Evolutionary conservation across 768 basidiomycete species (phyloP).

Genomic region (Coprinellus micaceus): DNA sequence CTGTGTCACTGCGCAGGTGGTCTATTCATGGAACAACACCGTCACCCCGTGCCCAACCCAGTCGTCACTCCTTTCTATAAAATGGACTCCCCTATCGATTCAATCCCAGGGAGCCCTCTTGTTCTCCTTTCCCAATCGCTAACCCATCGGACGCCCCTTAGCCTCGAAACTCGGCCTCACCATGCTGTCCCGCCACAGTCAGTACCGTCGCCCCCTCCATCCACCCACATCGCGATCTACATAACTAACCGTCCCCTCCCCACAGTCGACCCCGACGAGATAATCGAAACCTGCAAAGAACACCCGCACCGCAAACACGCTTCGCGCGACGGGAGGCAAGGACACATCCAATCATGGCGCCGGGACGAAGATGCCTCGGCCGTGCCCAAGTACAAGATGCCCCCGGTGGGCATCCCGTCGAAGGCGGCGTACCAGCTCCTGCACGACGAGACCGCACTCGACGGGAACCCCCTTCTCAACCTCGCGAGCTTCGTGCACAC

Average conservation of each 20-base stretch:
- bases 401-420: slow-evolving; percentile 39
- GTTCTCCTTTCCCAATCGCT: too few species aligned
- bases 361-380: slow-evolving; percentile 38
- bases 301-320: slow-evolving; percentile 37
- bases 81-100: too few species aligned
- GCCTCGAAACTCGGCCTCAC: slow-evolving; percentile 13
- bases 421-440: slow-evolving; percentile 47
- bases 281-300: slow-evolving; percentile 40
- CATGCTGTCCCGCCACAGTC: slow-evolving; percentile 40
- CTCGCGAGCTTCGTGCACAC: slow-evolving; percentile 59
- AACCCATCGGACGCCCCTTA: too few species aligned
- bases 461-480: slow-evolving; percentile 57
- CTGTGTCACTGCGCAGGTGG: too few species aligned
- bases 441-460: slow-evolving; percentile 54
- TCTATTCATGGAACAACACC: too few species aligned
- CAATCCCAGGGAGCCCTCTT: too few species aligned
- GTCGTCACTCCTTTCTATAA: too few species aligned
- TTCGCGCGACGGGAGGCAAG: slow-evolving; percentile 21
- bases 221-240: not conserved
- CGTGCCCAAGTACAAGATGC: slow-evolving; percentile 45
- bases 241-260: not conserved
- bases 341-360: slow-evolving; percentile 32
- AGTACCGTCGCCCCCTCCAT: slow-evolving; percentile 5
- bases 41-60: too few species aligned
- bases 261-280: slow-evolving; percentile 46